phyloP scores from a whole-genome alignment of 2,329 filamentous ascomycete species.

The Microsporum audouinii region DNA sequence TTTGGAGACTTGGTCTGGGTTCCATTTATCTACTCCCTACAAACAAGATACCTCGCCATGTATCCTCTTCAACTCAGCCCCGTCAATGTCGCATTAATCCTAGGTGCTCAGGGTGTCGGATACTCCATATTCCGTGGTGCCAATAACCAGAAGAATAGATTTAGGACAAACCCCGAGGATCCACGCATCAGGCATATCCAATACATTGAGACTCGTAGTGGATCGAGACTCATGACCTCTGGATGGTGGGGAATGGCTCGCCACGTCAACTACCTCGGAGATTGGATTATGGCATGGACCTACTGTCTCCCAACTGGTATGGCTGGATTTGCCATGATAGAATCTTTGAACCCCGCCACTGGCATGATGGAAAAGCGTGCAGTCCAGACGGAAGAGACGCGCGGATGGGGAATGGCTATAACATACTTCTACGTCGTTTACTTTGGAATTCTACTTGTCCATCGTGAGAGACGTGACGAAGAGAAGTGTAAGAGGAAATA shows the following conservation, averaged over 20 bases:
- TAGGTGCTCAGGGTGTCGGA: constrained; percentile 56
- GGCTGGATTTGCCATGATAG: constrained; percentile 63
- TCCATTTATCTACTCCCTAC: constrained; percentile 75
- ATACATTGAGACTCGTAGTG: constrained; percentile 72
- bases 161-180: constrained; percentile 77
- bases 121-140: constrained; percentile 83
- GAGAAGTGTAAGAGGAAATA: constrained; percentile 88
- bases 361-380: constrained; percentile 59
- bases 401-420: constrained; percentile 73
- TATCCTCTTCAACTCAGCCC: constrained; percentile 68
- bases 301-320: constrained; percentile 79
- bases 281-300: constrained; percentile 89
- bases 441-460: constrained; percentile 75
- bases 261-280: constrained; percentile 92
- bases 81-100: constrained; percentile 52
- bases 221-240: constrained; percentile 67
- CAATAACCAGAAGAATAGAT: constrained; percentile 90
- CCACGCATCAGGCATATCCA: constrained; percentile 66
- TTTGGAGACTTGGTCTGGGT: constrained; percentile 92
- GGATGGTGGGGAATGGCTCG: constrained; percentile 91
- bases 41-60: constrained; percentile 70
- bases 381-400: constrained; percentile 60
- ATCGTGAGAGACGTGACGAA: constrained; percentile 77
- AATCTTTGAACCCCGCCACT: constrained; percentile 38
- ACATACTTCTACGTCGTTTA: constrained; percentile 94